phyloP scores from a whole-genome alignment of 495 filamentous ascomycete genomes.

The Lentithecium fluviatile region DNA sequence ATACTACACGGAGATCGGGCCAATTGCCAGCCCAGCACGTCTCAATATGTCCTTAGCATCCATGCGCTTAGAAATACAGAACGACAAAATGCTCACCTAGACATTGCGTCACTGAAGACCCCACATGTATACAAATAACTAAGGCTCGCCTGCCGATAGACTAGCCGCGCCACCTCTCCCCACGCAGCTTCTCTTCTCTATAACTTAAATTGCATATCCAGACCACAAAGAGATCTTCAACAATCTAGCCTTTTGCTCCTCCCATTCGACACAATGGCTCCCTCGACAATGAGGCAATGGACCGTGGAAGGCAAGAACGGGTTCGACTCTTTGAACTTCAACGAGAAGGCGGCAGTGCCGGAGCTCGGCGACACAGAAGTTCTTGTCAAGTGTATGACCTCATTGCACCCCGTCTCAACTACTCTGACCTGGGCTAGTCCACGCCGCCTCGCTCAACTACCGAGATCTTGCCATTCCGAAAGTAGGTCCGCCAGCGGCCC shows the following conservation, averaged over 20 bases:
- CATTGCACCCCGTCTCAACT: neutral
- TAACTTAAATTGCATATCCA: neutral
- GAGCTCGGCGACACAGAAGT: constrained; percentile 67
- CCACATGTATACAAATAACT: neutral
- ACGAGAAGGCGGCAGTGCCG: constrained; percentile 56
- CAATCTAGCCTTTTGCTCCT: neutral
- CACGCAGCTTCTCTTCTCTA: neutral
- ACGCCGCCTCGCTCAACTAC: constrained; percentile 78
- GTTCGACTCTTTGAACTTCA: constrained; percentile 61
- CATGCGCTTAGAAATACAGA: too few species aligned
- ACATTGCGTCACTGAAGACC: neutral
- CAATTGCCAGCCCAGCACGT: too few species aligned
- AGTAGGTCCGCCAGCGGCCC: too few species aligned
- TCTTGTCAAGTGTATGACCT: constrained; percentile 57
- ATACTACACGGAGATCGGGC: too few species aligned
- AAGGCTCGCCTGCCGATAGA: neutral
- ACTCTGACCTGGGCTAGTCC: constrained; percentile 44
- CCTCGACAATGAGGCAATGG: constrained; percentile 66
- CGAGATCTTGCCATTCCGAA: constrained; percentile 75
- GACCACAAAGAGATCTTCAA: neutral
- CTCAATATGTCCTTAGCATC: too few species aligned
- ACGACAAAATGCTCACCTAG: neutral
- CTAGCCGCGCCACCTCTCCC: neutral
- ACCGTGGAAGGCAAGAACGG: constrained; percentile 54
- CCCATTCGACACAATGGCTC: constrained; percentile 44